phyloP scores from a whole-genome alignment of 2,329 filamentous ascomycete genomes.

The Chaetomium strumarium region DNA sequence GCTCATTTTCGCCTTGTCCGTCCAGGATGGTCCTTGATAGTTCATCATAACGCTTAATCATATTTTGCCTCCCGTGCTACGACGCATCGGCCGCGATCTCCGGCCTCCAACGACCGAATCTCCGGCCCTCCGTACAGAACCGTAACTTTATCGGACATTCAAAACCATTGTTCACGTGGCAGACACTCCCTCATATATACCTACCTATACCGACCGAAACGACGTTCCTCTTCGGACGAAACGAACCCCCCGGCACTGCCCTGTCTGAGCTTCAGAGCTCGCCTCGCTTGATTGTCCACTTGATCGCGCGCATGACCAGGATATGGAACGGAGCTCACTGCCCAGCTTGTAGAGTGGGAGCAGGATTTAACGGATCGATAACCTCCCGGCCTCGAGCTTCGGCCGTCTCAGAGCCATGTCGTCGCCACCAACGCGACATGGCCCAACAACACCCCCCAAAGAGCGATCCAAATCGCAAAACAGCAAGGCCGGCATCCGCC shows the following conservation, averaged over 20 bases:
- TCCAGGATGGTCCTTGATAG: constrained; percentile 5
- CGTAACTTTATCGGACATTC: background rate
- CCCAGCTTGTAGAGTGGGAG: constrained; percentile 20
- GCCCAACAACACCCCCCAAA: constrained; percentile 32
- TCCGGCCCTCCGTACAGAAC: too few species aligned
- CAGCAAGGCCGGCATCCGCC: constrained; percentile 38
- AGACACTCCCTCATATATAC: constrained; percentile 1
- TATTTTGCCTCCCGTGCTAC: constrained; percentile 2
- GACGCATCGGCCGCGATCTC: constrained; percentile 6
- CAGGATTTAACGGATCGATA: constrained; percentile 19
- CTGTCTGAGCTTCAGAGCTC: background rate
- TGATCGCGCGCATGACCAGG: constrained; percentile 26
- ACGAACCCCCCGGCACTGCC: background rate
- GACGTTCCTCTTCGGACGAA: background rate
- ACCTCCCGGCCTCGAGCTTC: constrained; percentile 23
- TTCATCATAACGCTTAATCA: constrained; percentile 10
- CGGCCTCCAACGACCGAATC: background rate
- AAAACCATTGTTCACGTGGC: background rate
- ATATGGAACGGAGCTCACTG: constrained; percentile 29
- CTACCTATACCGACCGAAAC: background rate
- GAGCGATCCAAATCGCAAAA: constrained; percentile 38
- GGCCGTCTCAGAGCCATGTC: constrained; percentile 27
- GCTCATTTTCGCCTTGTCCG: constrained; percentile 15
- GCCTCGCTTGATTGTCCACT: constrained; percentile 5
- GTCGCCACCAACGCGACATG: constrained; percentile 27